Conservation (phyloP, 805 yeast species). For the Kluyveromyces nonfermentans region DNA sequence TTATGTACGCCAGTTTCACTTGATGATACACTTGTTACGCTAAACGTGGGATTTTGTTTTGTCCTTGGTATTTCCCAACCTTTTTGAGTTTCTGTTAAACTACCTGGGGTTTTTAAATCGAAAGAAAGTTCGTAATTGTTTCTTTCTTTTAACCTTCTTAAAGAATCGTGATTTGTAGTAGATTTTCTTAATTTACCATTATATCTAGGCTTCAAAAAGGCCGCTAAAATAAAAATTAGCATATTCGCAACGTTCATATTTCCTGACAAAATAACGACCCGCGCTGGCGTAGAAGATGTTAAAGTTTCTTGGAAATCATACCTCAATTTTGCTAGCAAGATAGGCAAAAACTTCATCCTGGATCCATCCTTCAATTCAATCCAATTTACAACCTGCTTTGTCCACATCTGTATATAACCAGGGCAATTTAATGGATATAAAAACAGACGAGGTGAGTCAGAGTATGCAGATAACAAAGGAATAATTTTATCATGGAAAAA, state of each 20-base stretch:
- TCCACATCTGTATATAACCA: conserved; percentile 31
- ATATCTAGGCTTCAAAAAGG: conserved; percentile 34
- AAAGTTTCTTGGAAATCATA: conserved; percentile 17
- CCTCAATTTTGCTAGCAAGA: conserved; percentile 20
- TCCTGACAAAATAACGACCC: conserved; percentile 49
- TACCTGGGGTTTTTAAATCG: conserved; percentile 1
- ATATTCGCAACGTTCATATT: conserved; percentile 54
- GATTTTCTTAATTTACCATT: conserved; percentile 8
- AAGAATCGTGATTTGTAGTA: conserved; percentile 7
- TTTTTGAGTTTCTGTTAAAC: conserved; percentile 7
- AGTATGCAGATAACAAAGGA: conserved; percentile 23
- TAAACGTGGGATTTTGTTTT: conserved; percentile 16
- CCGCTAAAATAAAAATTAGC: conserved; percentile 44
- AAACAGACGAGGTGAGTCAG: conserved; percentile 30
- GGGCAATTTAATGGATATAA: conserved; percentile 25
- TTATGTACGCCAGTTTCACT: conserved; percentile 21
- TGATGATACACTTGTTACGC: conserved; percentile 27
- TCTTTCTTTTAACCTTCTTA: background rate
- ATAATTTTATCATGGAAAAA: conserved; percentile 24
- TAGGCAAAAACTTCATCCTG: conserved; percentile 21
- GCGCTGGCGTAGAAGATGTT: conserved; percentile 29
- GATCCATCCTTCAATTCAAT: conserved; percentile 36
- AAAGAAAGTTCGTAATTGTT: background rate
- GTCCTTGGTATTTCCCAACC: conserved; percentile 36
- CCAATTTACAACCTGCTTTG: conserved; percentile 33